Conservation (phyloP, 805 yeast species). For the Cyberlindnera bimundalis region DNA sequence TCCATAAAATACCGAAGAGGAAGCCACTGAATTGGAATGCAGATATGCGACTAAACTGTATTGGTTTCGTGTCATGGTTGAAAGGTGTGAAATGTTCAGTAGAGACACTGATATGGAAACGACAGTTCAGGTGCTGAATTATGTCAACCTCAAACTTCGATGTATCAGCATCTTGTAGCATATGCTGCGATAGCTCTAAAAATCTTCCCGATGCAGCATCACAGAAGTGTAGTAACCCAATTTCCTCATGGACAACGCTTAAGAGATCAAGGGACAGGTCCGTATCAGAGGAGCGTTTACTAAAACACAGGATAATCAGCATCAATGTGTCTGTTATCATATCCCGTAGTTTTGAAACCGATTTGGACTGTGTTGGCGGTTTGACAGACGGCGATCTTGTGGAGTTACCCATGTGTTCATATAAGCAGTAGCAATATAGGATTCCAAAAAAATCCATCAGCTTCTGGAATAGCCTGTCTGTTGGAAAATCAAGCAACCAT, state of each 20-base stretch:
- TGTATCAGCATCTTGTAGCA: slow-evolving; percentile 42
- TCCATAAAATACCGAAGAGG: slow-evolving; percentile 52
- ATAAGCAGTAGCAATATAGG: slow-evolving; percentile 42
- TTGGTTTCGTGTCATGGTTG: slow-evolving; percentile 56
- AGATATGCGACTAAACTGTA: slow-evolving; percentile 37
- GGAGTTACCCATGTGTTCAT: slow-evolving; percentile 10
- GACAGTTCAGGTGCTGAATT: slow-evolving; percentile 74
- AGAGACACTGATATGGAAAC: slow-evolving; percentile 64
- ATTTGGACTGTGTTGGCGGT: slow-evolving; percentile 27
- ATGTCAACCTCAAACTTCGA: slow-evolving; percentile 60
- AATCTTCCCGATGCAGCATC: slow-evolving; percentile 60
- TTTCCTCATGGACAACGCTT: slow-evolving; percentile 62
- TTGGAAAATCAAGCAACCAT: slow-evolving; percentile 33
- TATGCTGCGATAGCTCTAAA: slow-evolving; percentile 54
- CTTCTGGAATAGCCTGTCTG: slow-evolving; percentile 17
- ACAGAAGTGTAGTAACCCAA: slow-evolving; percentile 71
- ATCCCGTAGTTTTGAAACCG: slow-evolving; percentile 33
- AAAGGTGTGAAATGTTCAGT: slow-evolving; percentile 58
- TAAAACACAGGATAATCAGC: slow-evolving; percentile 37
- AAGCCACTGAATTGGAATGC: slow-evolving; percentile 41
- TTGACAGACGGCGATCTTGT: slow-evolving; percentile 30
- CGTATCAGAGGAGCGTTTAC: slow-evolving; percentile 6
- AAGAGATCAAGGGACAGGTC: slow-evolving; percentile 41
- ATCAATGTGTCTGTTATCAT: slow-evolving; percentile 38
- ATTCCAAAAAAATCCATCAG: slow-evolving; percentile 37